Conservation (phyloP, 371 early-diverging fungal genomes). For the Phascolomyces articulosus region DNA sequence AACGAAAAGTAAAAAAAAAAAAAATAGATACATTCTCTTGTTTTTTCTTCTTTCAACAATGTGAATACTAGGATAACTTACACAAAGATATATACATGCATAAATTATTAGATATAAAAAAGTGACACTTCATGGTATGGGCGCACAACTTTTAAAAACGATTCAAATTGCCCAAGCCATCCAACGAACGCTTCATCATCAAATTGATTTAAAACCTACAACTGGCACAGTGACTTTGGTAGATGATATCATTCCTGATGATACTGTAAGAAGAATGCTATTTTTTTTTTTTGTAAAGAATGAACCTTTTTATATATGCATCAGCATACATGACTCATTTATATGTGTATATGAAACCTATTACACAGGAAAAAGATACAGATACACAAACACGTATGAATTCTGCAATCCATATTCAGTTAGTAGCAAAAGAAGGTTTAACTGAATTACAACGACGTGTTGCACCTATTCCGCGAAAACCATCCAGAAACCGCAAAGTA, state of each 20-base stretch:
- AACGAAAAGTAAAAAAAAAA: constrained; percentile 36
- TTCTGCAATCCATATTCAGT: constrained; percentile 43
- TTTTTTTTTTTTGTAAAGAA: too few species aligned
- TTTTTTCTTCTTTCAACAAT: too few species aligned
- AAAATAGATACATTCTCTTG: too few species aligned
- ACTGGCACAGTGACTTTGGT: constrained; percentile 54
- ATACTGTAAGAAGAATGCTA: constrained; percentile 30
- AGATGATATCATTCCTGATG: constrained; percentile 61
- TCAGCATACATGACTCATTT: neutral
- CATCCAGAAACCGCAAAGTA: constrained; percentile 35
- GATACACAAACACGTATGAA: constrained; percentile 38
- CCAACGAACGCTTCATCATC: constrained; percentile 46
- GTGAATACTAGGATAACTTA: too few species aligned
- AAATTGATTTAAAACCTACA: constrained; percentile 47
- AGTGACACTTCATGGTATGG: constrained; percentile 71
- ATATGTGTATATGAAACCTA: neutral
- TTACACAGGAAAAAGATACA: constrained; percentile 39
- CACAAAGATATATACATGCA: neutral
- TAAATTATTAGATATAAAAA: constrained; percentile 30
- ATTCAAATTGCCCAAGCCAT: constrained; percentile 55
- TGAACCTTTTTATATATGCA: neutral
- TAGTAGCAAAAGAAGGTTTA: constrained; percentile 39
- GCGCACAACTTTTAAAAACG: constrained; percentile 66
- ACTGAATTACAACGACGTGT: constrained; percentile 29
- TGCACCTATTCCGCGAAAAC: constrained; percentile 32